phyloP scores from a whole-genome alignment of 352 stramenopile genomes.

The Phytophthora macrochlamydospora region DNA sequence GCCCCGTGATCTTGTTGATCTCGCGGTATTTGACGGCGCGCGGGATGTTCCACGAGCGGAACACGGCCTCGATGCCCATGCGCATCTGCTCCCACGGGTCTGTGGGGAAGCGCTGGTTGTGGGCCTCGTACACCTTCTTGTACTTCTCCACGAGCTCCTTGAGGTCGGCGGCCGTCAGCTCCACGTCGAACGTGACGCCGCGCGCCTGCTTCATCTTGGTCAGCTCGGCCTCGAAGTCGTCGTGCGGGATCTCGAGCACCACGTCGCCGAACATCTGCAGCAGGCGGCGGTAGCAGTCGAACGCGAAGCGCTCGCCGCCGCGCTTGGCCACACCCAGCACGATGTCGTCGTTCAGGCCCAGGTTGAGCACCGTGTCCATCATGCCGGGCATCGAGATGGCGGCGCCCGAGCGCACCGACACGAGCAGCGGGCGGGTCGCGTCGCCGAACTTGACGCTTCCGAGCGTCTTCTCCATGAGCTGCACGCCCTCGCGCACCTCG shows the following conservation, averaged over 20 bases:
- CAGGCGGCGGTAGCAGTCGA: conserved; percentile 33
- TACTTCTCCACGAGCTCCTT: conserved; percentile 32
- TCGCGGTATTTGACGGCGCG: conserved; percentile 31
- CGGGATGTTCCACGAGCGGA: conserved; percentile 34
- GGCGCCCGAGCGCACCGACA: conserved; percentile 22
- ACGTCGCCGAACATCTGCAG: conserved; percentile 32
- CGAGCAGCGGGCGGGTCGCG: conserved; percentile 21
- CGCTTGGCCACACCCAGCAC: conserved; percentile 25
- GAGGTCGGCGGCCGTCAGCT: conserved; percentile 26
- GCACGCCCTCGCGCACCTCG: background rate
- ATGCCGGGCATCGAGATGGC: conserved; percentile 26
- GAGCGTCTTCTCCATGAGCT: background rate
- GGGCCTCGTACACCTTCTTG: conserved; percentile 29
- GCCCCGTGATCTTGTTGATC: conserved; percentile 33
- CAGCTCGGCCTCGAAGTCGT: conserved; percentile 32
- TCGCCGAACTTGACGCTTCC: background rate
- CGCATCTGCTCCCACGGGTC: conserved; percentile 34
- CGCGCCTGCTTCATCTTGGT: conserved; percentile 25
- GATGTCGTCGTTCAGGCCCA: conserved; percentile 31
- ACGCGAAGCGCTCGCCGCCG: conserved; percentile 28
- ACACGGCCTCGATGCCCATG: conserved; percentile 34
- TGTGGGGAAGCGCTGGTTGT: conserved; percentile 26
- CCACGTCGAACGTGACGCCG: conserved; percentile 30
- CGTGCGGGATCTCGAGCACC: conserved; percentile 30
- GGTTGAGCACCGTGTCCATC: conserved; percentile 36